These are phyloP conservation scores for Salix viminalis DNA, from an alignment of 345 rosid genomes.

Conservation along the genomic window DNA sequence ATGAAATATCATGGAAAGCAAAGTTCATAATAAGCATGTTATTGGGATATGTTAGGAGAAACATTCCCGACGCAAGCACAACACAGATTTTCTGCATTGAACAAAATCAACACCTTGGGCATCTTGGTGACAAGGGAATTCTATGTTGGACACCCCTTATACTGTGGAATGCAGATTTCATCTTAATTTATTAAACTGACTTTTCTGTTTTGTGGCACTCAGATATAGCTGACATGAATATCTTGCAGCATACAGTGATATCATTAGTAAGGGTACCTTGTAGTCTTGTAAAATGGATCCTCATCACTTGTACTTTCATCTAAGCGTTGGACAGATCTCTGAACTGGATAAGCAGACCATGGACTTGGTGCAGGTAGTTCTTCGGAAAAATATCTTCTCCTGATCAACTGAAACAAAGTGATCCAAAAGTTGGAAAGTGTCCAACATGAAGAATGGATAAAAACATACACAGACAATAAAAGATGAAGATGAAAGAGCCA, in stretches of 20 bases:
- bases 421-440: constrained; percentile 8
- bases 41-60: neutral
- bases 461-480: neutral
- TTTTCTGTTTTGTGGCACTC: neutral
- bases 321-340: constrained; percentile 55
- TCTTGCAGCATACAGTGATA: neutral
- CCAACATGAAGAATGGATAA: neutral
- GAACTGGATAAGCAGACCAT: constrained; percentile 69
- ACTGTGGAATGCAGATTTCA: neutral
- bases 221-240: neutral
- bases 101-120: neutral
- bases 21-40: neutral
- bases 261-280: constrained; percentile 42
- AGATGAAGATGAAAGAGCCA: neutral
- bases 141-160: neutral
- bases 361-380: constrained; percentile 64
- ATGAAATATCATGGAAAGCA: neutral
- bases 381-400: constrained; percentile 91
- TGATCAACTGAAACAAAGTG: constrained; percentile 58
- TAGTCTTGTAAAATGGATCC: constrained; percentile 52
- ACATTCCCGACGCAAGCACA: neutral
- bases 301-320: constrained; percentile 72
- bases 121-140: neutral
- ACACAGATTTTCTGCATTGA: neutral
- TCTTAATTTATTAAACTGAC: neutral